A percentile compares a stretch with the other conserved stretches of the same genome.
Evolutionary conservation across 768 basidiomycete genomes (phyloP).

Genomic region (Heimioporus sp.): DNA sequence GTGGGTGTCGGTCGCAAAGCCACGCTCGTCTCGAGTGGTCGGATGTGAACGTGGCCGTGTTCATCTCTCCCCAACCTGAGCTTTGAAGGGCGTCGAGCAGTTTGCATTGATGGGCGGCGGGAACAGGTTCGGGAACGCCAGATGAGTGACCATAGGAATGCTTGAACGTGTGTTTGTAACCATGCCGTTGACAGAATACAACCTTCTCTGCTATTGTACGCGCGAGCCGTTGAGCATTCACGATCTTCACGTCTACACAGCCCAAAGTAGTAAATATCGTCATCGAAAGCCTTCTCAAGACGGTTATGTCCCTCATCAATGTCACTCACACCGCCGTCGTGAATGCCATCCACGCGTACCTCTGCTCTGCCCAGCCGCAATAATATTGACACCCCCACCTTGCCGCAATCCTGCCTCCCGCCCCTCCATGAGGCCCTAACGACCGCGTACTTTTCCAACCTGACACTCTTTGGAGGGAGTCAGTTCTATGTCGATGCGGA

Average conservation of each 20-base stretch:
- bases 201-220: constrained; percentile 80
- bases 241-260: constrained; percentile 31
- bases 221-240: background rate
- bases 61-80: constrained; percentile 57
- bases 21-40: constrained; percentile 72
- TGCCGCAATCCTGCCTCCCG: constrained; percentile 54
- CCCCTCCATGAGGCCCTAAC: constrained; percentile 88
- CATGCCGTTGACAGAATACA: too few relatives aligned
- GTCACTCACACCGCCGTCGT: constrained; percentile 87
- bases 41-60: constrained; percentile 79
- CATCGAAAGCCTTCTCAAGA: constrained; percentile 64
- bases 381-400: constrained; percentile 2
- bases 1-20: constrained; percentile 58
- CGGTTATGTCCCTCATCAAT: constrained; percentile 80
- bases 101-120: constrained; percentile 87
- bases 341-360: constrained; percentile 43
- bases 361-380: constrained; percentile 49
- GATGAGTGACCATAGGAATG: constrained; percentile 34
- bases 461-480: constrained; percentile 57
- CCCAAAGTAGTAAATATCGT: constrained; percentile 85
- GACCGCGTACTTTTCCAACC: constrained; percentile 70
- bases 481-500: constrained; percentile 82
- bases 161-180: too few relatives aligned
- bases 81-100: constrained; percentile 44
- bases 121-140: constrained; percentile 81